Conservation (phyloP, 192 early-diverging fungal genomes). For the Coemansia sp. region DNA sequence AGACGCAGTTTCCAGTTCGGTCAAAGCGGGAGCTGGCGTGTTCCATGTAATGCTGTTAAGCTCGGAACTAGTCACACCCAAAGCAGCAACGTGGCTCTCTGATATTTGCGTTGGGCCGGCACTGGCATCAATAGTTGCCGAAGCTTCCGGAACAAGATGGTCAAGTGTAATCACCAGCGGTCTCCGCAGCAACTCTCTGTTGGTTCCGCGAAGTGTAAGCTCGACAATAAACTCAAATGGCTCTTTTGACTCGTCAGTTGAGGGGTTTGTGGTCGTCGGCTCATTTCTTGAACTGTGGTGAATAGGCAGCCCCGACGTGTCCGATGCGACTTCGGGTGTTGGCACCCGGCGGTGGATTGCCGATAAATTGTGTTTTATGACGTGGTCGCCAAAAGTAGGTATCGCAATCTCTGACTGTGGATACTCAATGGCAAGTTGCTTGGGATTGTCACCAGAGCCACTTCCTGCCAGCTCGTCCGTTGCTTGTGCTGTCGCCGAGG, state of each 20-base stretch:
- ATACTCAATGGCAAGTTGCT: constrained; percentile 18
- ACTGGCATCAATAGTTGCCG: neutral
- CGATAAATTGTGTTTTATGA: neutral
- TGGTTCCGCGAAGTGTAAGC: neutral
- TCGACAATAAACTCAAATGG: constrained; percentile 5
- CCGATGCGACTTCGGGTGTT: neutral
- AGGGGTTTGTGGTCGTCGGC: no score
- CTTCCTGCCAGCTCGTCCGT: neutral
- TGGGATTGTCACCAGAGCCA: neutral
- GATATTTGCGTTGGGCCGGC: neutral
- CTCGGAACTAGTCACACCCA: neutral
- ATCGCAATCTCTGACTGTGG: constrained; percentile 10
- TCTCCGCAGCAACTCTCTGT: neutral
- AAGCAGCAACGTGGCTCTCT: no score
- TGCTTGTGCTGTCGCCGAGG: neutral
- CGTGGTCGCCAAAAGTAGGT: constrained; percentile 5
- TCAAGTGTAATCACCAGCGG: constrained; percentile 9
- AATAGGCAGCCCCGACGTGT: neutral
- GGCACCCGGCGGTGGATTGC: neutral
- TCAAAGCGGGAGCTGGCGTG: neutral
- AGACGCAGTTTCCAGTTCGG: neutral
- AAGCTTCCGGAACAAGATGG: neutral
- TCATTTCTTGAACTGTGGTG: neutral
- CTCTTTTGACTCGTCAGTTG: neutral
- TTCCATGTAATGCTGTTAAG: neutral